Percentiles rank a stretch among this genome's conserved stretches.
Conservation (phyloP, 1,284 basidiomycete genomes). For the Cutaneotrichosporon mucoides region DNA sequence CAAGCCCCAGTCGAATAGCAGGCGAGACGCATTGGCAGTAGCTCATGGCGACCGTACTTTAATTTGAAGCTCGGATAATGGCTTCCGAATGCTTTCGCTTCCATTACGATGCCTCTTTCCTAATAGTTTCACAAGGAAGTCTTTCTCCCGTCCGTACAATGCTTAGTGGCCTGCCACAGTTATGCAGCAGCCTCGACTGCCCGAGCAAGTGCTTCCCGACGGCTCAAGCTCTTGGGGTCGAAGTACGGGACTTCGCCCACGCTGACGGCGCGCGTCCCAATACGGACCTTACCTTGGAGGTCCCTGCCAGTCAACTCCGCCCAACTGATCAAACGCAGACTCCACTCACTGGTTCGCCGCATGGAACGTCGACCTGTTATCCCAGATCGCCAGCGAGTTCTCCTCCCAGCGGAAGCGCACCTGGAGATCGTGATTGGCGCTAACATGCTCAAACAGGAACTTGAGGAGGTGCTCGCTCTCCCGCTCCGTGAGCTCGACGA, state of each 20-base stretch:
- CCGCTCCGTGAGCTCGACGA: conserved; percentile 58
- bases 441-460: conserved; percentile 49
- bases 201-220: conserved; percentile 19
- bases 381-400: conserved; percentile 48
- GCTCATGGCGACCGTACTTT: too few relatives aligned
- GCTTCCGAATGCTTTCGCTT: too few relatives aligned
- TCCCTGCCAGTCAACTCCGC: conserved; percentile 36
- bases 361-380: conserved; percentile 43
- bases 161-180: too few relatives aligned
- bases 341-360: not conserved
- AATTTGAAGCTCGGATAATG: too few relatives aligned
- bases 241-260: conserved; percentile 64
- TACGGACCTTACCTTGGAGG: conserved; percentile 51
- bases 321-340: too few relatives aligned
- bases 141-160: too few relatives aligned
- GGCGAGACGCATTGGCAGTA: too few relatives aligned
- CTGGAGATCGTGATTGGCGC: conserved; percentile 61
- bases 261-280: conserved; percentile 61
- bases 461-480: conserved; percentile 52
- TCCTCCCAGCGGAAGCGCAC: conserved; percentile 54
- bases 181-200: too few relatives aligned
- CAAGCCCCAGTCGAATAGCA: too few relatives aligned
- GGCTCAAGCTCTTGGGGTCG: conserved; percentile 27
- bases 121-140: too few relatives aligned
- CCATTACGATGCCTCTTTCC: too few relatives aligned